phyloP scores from a whole-genome alignment of 2,329 filamentous ascomycete species.

The Stagonosporopsis tanaceti region DNA sequence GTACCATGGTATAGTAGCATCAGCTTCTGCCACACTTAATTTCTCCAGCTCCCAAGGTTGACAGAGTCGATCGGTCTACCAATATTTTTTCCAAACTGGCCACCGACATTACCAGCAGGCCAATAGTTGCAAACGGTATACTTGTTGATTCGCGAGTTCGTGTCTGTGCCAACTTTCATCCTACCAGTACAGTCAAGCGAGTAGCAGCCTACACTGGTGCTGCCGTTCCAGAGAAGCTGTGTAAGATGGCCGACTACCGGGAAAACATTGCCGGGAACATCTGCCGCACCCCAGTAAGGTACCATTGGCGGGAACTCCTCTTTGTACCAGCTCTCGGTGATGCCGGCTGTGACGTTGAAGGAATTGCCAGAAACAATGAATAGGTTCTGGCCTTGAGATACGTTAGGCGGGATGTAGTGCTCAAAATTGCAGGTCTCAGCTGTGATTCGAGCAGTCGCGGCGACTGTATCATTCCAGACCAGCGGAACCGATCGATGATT shows the following conservation, averaged over 20 bases:
- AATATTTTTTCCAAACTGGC: constrained; percentile 64
- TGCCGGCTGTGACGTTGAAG: constrained; percentile 69
- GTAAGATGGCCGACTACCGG: constrained; percentile 48
- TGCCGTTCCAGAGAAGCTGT: constrained; percentile 50
- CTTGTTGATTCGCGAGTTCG: constrained; percentile 35
- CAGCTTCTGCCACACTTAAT: constrained; percentile 31
- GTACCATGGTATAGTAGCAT: constrained; percentile 2
- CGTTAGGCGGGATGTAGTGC: constrained; percentile 57
- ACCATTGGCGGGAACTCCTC: constrained; percentile 70
- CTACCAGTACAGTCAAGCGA: constrained; percentile 40
- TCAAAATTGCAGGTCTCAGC: constrained; percentile 77
- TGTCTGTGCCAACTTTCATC: constrained; percentile 32
- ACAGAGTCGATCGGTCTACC: constrained; percentile 44
- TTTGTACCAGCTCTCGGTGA: constrained; percentile 90
- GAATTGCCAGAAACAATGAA: constrained; percentile 68
- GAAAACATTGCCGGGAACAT: constrained; percentile 58
- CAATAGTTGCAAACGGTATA: constrained; percentile 88
- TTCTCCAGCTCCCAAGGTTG: constrained; percentile 36
- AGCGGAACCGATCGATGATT: constrained; percentile 78
- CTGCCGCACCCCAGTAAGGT: constrained; percentile 65
- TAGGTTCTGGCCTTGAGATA: constrained; percentile 90
- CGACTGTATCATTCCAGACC: constrained; percentile 71
- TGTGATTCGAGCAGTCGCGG: constrained; percentile 68
- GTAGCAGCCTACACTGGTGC: constrained; percentile 48
- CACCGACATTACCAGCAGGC: constrained; percentile 67